These are phyloP conservation scores for Lipomyces japonicus DNA, from an alignment of 805 yeast species.

Conservation along the genomic window DNA sequence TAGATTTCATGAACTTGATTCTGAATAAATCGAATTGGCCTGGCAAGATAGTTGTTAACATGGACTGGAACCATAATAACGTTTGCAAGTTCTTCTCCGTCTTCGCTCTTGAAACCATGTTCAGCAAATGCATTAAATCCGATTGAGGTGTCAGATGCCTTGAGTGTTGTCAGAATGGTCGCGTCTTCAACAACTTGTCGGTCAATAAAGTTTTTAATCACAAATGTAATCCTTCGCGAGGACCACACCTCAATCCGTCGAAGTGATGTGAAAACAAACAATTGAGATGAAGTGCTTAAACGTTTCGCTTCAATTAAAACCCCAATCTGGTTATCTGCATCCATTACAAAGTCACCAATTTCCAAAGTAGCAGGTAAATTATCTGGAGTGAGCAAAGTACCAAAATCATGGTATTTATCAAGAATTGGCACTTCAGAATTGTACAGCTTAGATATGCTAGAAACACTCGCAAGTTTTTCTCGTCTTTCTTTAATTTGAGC, in stretches of 20 bases:
- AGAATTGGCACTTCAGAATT: background rate
- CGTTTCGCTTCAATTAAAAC: background rate
- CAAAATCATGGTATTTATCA: background rate
- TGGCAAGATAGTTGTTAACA: slow-evolving; percentile 9
- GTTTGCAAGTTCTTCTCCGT: background rate
- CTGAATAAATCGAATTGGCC: slow-evolving; percentile 15
- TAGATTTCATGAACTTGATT: slow-evolving; percentile 8
- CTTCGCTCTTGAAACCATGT: slow-evolving; percentile 1
- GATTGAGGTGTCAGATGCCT: background rate
- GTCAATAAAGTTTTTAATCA: slow-evolving; percentile 13
- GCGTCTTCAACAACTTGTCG: slow-evolving; percentile 4
- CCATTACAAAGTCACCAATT: background rate
- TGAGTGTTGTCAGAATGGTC: slow-evolving; percentile 6
- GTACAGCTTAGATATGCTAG: slow-evolving; percentile 10
- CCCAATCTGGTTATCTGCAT: background rate
- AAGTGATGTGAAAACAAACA: slow-evolving; percentile 4
- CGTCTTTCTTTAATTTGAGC: slow-evolving; percentile 9
- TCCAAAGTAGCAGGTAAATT: slow-evolving; percentile 11
- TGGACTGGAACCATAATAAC: slow-evolving; percentile 17
- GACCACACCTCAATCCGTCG: background rate
- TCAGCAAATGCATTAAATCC: slow-evolving; percentile 2
- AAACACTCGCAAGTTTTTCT: slow-evolving; percentile 4
- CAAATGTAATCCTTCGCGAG: background rate
- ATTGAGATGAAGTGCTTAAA: background rate
- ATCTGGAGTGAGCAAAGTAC: background rate